Percentiles rank a stretch among this genome's conserved stretches.
Evolutionary conservation across 257 asterid species (phyloP).

Genomic region (Jasminum sambac): DNA sequence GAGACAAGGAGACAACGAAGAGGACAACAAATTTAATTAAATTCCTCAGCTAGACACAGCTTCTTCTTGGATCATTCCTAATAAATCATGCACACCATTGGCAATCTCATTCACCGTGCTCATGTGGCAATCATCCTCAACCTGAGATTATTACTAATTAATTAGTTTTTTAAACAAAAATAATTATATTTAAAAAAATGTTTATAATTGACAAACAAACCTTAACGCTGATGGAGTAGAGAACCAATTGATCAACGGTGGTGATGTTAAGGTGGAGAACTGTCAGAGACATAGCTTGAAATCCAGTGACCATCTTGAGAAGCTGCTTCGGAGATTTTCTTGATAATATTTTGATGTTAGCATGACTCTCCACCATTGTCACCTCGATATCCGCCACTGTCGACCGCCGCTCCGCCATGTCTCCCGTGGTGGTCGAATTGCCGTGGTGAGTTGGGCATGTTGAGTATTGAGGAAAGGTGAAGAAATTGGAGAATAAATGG

Average conservation of each 20-base stretch:
- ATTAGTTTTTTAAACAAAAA: too few relatives aligned
- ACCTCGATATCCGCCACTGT: conserved; percentile 61
- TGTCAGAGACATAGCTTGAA: conserved; percentile 53
- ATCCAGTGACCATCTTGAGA: conserved; percentile 44
- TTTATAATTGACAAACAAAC: conserved; percentile 22
- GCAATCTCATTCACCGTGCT: conserved; percentile 72
- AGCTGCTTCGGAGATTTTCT: conserved; percentile 51
- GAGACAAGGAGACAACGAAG: neutral
- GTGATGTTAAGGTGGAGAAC: conserved; percentile 63
- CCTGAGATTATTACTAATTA: conserved; percentile 33
- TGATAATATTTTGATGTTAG: conserved; percentile 48
- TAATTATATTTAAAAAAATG: neutral
- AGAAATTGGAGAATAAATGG: conserved; percentile 24
- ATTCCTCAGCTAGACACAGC: conserved; percentile 25
- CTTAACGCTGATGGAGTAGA: conserved; percentile 70
- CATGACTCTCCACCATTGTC: conserved; percentile 61
- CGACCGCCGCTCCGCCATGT: conserved; percentile 28
- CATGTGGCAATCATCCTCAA: conserved; percentile 63
- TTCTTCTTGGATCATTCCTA: conserved; percentile 57
- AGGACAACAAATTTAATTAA: too few relatives aligned
- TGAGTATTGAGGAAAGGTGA: conserved; percentile 37
- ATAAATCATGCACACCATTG: conserved; percentile 58
- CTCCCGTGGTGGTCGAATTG: conserved; percentile 11
- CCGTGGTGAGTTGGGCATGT: conserved; percentile 19
- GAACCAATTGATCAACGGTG: conserved; percentile 49